Conservation (phyloP, 495 filamentous ascomycete genomes). For the Aspergillus hancockii region DNA sequence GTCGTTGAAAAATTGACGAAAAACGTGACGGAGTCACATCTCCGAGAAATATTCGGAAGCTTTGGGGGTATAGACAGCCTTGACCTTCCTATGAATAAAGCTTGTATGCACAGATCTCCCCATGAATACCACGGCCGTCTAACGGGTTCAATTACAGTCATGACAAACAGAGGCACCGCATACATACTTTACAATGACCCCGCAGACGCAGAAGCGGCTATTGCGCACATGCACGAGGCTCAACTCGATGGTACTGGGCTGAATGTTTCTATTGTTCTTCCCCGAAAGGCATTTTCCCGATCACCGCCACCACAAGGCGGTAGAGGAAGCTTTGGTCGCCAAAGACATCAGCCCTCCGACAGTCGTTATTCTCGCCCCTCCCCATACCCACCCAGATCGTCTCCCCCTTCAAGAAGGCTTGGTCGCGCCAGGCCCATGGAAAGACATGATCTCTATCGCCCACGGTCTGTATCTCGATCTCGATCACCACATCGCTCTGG, state of each 20-base stretch:
- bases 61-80: constrained; percentile 86
- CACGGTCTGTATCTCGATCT: constrained; percentile 46
- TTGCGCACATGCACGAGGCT: constrained; percentile 97
- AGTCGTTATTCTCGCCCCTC: constrained; percentile 30
- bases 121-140: not conserved
- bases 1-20: constrained; percentile 96
- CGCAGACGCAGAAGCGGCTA: constrained; percentile 81
- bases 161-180: constrained; percentile 89
- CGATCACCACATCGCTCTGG: constrained; percentile 43
- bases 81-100: constrained; percentile 84
- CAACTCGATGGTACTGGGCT: constrained; percentile 87
- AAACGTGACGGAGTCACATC: constrained; percentile 85
- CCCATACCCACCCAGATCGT: constrained; percentile 28
- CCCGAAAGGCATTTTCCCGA: constrained; percentile 64
- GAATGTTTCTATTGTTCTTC: constrained; percentile 91
- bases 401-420: constrained; percentile 40
- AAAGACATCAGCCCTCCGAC: constrained; percentile 32
- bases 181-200: constrained; percentile 85
- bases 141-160: constrained; percentile 53
- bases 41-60: constrained; percentile 86
- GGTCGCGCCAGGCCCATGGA: constrained; percentile 41
- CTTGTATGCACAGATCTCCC: constrained; percentile 55
- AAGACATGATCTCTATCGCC: constrained; percentile 53
- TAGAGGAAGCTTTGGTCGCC: constrained; percentile 32
- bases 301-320: constrained; percentile 45